Base-by-base conservation (phyloP, 1,139 yeast species). In the Blastobotrys petasosporus region DNA sequence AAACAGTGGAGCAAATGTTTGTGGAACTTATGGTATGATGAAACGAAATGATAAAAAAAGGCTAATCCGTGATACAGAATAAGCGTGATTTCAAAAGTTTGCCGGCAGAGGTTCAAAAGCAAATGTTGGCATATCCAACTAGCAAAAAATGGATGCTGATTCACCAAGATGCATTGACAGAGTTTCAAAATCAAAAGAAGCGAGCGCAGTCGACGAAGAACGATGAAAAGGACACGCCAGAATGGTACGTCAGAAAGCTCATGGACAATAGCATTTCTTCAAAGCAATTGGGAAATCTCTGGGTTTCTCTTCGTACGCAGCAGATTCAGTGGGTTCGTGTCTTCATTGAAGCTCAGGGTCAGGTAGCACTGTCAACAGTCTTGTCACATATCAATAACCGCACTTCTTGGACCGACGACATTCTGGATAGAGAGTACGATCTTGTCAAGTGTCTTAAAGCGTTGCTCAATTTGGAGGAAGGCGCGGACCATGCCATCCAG, bases 71-170 rank as follows among this genome's bases (percentile, higher is more conserved):
- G 9, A 25, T 10, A 37, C 31, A 85, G 88, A 83, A 81, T 49
- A 82, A 84, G 58, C 76, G 97, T 58, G 94, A 88, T 61, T 84
- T 86, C 63, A 80, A 82, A 55, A 78, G 85, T 46, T 71, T 88
- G 42, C 95, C 96, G 0, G 77, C 78, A 25, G 79, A 77, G 49
- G 95, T 94, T 8, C 82, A 82, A 54, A 77, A 74, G 51, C 94
- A 86, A 62, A 80, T 92, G 84, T 71, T 80, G 58, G 78, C 76
- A 54, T 88, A 85, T 59, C 77, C 84, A 37, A 70, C 79, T 0
- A 85, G 83, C 45, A 86, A 88, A 57, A 92, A 92, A 65, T 87
- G 97, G 95, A 80, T 85, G 81, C 73, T 92, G 56, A 84, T 92
- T 38, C 80, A 84, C 56, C 97, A 92, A 62, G 96, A 88, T 63